A percentile compares a stretch with the other conserved stretches of the same genome.
Conservation (phyloP, 768 basidiomycete genomes). For the button mushroom (Agaricus bisporus) region DNA sequence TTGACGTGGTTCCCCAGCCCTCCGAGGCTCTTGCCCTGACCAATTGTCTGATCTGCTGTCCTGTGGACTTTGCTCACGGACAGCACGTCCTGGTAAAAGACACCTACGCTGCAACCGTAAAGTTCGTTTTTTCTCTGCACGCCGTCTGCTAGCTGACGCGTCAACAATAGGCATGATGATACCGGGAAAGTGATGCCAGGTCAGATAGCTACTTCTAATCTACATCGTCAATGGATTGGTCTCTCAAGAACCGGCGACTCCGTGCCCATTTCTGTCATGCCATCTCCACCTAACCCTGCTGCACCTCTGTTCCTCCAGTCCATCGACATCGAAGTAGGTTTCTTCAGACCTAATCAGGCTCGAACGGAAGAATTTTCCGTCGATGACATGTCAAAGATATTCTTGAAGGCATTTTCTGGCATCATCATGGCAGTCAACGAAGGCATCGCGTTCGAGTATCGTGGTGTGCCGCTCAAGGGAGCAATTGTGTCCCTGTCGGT, state of each 20-base stretch:
- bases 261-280: slow-evolving; percentile 63
- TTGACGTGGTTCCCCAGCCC: slow-evolving; percentile 53
- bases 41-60: slow-evolving; percentile 78
- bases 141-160: not conserved
- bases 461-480: slow-evolving; percentile 76
- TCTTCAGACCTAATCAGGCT: slow-evolving; percentile 47
- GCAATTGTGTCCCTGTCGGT: slow-evolving; percentile 52
- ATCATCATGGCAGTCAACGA: slow-evolving; percentile 66
- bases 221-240: slow-evolving; percentile 87
- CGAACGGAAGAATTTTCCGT: slow-evolving; percentile 68
- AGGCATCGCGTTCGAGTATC: slow-evolving; percentile 80
- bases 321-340: slow-evolving; percentile 76
- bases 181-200: slow-evolving; percentile 66
- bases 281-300: slow-evolving; percentile 40
- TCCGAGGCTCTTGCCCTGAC: slow-evolving; percentile 66
- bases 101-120: slow-evolving; percentile 63
- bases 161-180: slow-evolving; percentile 60
- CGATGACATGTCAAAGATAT: slow-evolving; percentile 77
- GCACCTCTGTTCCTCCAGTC: slow-evolving; percentile 65
- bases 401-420: slow-evolving; percentile 70
- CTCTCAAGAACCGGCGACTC: slow-evolving; percentile 74
- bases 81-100: slow-evolving; percentile 76
- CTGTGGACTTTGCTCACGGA: slow-evolving; percentile 65
- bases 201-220: slow-evolving; percentile 65
- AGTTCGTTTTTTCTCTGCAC: slow-evolving; percentile 36